Conservation (phyloP, 108 stramenopile species). For the Cyclotella sp. region DNA sequence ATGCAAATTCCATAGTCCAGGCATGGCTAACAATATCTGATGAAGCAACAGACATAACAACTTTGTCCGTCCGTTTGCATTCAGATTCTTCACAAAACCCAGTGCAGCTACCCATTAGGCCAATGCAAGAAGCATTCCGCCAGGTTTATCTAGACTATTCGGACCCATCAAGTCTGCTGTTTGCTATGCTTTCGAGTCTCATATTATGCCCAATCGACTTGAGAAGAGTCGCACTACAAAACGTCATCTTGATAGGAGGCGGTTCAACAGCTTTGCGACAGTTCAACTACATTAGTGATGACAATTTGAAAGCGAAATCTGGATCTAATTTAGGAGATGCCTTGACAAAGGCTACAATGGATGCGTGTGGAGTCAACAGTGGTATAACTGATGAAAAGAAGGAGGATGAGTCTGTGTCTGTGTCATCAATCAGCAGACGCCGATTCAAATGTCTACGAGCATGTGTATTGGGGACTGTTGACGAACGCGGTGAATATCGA, state of each 20-base stretch:
- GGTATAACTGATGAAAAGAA: conserved; percentile 42
- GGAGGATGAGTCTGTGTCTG: conserved; percentile 9
- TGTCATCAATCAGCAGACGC: conserved; percentile 31
- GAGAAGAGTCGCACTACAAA: conserved; percentile 30
- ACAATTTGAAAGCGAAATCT: not conserved
- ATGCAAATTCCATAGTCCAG: conserved; percentile 44
- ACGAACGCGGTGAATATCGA: not conserved
- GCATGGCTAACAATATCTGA: conserved; percentile 17
- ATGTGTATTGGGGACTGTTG: not conserved
- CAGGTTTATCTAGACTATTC: conserved; percentile 44
- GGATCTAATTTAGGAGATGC: conserved; percentile 2
- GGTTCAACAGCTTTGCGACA: conserved; percentile 36
- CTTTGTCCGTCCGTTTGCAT: conserved; percentile 32
- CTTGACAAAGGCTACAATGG: conserved; percentile 17
- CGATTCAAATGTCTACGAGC: conserved; percentile 31
- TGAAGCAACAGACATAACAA: conserved; percentile 3
- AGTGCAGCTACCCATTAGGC: conserved; percentile 22
- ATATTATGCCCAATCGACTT: conserved; percentile 38
- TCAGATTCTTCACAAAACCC: conserved; percentile 9
- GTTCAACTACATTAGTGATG: conserved; percentile 1
- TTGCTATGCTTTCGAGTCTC: conserved; percentile 30
- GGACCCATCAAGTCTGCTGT: conserved; percentile 37
- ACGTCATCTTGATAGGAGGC: conserved; percentile 32
- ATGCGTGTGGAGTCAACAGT: conserved; percentile 29
- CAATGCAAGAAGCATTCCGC: conserved; percentile 36